These are phyloP conservation scores for Entomortierella beljakovae DNA, from an alignment of 192 early-diverging fungal genomes.

Conservation along the genomic window DNA sequence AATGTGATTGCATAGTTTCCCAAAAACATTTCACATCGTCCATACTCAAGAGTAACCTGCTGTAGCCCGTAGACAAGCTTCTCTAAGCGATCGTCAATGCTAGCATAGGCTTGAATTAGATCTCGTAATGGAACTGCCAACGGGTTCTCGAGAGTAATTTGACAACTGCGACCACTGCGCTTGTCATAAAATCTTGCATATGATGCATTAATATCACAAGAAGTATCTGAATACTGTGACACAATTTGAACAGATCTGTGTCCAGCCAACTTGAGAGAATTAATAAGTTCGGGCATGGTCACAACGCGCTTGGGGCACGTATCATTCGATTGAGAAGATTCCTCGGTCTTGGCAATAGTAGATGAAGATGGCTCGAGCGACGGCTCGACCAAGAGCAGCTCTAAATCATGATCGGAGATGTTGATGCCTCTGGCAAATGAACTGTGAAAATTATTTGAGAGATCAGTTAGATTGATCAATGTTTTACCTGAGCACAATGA, in stretches of 20 bases:
- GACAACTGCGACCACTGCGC: not conserved
- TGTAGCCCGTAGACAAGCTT: not conserved
- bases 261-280: not conserved
- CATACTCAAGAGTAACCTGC: not conserved
- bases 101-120: not conserved
- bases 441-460: not conserved
- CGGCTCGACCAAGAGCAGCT: not conserved
- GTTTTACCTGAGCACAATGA: not conserved
- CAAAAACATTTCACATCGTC: not conserved
- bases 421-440: not conserved
- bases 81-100: not conserved
- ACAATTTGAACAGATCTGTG: not conserved
- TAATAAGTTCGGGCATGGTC: not conserved
- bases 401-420: constrained; percentile 5
- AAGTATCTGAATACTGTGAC: not conserved
- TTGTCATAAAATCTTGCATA: constrained; percentile 4
- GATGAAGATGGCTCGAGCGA: not conserved
- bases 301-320: not conserved
- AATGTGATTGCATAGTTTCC: not conserved
- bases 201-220: not conserved
- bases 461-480: not conserved
- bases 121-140: not conserved
- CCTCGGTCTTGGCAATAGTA: not conserved
- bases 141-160: not conserved
- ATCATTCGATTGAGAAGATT: not conserved